A percentile compares a stretch with the other conserved stretches of the same genome.
phyloP scores from a whole-genome alignment of 108 stramenopile genomes.

The Pseudonitzschia pungens region DNA sequence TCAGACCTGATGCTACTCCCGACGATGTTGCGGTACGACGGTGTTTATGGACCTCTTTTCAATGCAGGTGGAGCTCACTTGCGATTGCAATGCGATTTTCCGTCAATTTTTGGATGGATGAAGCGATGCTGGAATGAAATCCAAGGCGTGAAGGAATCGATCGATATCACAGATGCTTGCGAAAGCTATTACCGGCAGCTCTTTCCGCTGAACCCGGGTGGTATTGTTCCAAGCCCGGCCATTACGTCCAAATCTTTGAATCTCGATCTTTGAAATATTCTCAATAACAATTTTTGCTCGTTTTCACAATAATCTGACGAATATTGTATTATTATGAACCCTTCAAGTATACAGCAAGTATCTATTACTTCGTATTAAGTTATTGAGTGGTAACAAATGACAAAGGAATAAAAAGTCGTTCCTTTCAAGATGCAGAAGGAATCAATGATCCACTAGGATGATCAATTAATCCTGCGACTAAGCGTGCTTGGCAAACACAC shows the following conservation, averaged over 20 bases:
- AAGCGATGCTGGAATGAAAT: conserved; percentile 54
- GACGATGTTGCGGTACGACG: conserved; percentile 78
- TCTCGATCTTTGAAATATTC: conserved; percentile 16
- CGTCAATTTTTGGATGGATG: conserved; percentile 43
- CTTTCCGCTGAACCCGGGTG: conserved; percentile 80
- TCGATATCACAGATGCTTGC: conserved; percentile 75
- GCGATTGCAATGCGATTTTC: conserved; percentile 44
- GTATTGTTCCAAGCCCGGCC: conserved; percentile 58
- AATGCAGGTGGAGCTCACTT: conserved; percentile 61
- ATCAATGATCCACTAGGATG: too few relatives aligned
- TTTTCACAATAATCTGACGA: too few relatives aligned
- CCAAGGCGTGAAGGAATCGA: conserved; percentile 50
- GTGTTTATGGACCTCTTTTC: conserved; percentile 81
- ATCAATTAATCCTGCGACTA: too few relatives aligned
- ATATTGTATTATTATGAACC: too few relatives aligned
- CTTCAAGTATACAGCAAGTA: too few relatives aligned
- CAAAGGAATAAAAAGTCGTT: too few relatives aligned
- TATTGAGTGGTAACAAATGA: too few relatives aligned
- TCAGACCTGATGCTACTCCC: conserved; percentile 77
- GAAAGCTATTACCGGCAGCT: conserved; percentile 74
- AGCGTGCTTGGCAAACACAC: too few relatives aligned
- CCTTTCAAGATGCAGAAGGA: too few relatives aligned
- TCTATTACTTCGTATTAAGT: too few relatives aligned
- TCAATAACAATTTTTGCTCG: too few relatives aligned
- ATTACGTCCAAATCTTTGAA: conserved; percentile 41